Base-by-base conservation (phyloP, 2,329 filamentous ascomycete species). In the Alternaria arborescens region DNA sequence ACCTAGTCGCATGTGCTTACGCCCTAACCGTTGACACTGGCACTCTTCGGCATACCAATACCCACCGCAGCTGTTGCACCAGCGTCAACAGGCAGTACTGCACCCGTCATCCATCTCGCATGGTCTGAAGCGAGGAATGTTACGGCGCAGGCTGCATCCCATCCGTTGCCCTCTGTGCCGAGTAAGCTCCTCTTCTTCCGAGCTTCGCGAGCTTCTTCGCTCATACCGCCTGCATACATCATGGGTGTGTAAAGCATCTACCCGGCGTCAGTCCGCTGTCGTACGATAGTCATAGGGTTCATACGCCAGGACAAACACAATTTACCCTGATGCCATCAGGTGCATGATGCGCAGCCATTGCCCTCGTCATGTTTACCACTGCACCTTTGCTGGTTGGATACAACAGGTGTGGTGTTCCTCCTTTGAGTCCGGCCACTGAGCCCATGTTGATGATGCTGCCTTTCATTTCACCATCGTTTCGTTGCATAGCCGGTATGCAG, bases 401-500 rank as follows among this genome's bases (percentile, higher is more conserved):
- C 4, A 85, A 70, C 28, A 86, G 65, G 76, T 84, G 80, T 3
- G 83, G 84, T n/a, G 83, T 85, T 0, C 84, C 84, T 3, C 84
- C 84, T 52, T 80, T 80, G n/a, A 84, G 68, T 0, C 87, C 87
- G 0, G 87, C 87, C 1, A 90, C 87, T 47, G 82, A 86, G 2
- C 85, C 85, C 81, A 90, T 86, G 68, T 90, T 90, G 66, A 89
- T 80, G 60, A 89, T 86, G 41, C 76, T 81, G 7, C 86, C 85
- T 55, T 80, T 79, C 65, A 70, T 74, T 16, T 54, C 77, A 69
- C 58, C 69, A 36, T 83, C 79, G 55, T 89, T 88, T 56, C 79
- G 81, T 24, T 66, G 63, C 88, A 90, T 90, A 3, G 79, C 83
- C 0, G 88, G 88, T 30, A 91, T 84, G 0, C 83, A 83, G 65